These are phyloP conservation scores for Nothopassalora personata DNA, from an alignment of 2,329 filamentous ascomycete genomes.

Conservation along the genomic window DNA sequence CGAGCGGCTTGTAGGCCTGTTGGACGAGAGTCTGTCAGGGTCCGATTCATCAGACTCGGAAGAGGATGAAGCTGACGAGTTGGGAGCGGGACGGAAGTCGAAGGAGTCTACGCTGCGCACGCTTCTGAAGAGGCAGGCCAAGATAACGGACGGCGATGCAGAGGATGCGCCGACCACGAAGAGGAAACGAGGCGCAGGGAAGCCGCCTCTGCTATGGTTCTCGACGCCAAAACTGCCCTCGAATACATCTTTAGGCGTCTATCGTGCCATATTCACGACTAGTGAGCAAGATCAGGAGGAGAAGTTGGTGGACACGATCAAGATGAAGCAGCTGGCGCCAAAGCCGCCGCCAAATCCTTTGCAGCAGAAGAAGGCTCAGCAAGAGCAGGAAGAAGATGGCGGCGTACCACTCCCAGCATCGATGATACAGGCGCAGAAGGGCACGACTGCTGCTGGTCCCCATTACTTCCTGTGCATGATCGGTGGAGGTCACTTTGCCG, in stretches of 20 bases:
- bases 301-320: constrained; percentile 61
- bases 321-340: constrained; percentile 70
- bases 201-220: constrained; percentile 80
- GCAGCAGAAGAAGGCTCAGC: constrained; percentile 36
- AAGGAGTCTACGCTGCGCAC: constrained; percentile 69
- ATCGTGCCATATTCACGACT: constrained; percentile 71
- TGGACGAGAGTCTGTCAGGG: constrained; percentile 89
- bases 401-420: constrained; percentile 50
- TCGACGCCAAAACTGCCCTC: constrained; percentile 66
- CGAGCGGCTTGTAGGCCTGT: constrained; percentile 73
- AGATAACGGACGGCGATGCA: constrained; percentile 54
- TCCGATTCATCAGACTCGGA: constrained; percentile 57
- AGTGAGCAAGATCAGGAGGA: constrained; percentile 63
- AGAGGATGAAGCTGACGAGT: constrained; percentile 64
- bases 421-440: constrained; percentile 26
- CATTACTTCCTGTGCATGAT: constrained; percentile 99
- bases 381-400: constrained; percentile 46
- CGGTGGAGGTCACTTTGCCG: constrained; percentile 93
- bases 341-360: constrained; percentile 45
- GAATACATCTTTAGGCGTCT: constrained; percentile 78
- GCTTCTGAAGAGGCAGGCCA: constrained; percentile 77
- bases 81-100: constrained; percentile 37
- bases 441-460: constrained; percentile 60
- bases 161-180: constrained; percentile 46
- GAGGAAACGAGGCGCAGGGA: constrained; percentile 54